Evolutionary conservation across 495 filamentous ascomycete species (phyloP), one percentile per base, ranked within the genome.

Genomic region (Penicillium coprophilum): DNA sequence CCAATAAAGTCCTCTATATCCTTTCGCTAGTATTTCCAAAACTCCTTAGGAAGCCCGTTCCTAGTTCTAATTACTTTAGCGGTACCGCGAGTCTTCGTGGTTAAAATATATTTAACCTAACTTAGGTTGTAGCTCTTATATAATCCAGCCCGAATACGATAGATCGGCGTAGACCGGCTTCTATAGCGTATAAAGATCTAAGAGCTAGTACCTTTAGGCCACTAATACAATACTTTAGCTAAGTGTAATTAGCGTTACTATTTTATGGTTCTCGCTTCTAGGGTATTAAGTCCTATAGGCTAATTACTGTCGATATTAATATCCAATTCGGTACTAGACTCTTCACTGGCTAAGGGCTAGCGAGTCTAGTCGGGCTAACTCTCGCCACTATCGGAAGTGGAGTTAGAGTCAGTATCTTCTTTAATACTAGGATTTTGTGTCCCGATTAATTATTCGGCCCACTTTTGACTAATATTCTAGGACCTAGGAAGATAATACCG

Each of bases 181-280:
- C 62, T 47, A 23, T 68, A 65, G 8, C 49, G 49, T 4, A 68
- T 50, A 30, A 68, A 65, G 9, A 58, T 61, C 40, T 68, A 48
- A 30, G 55, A 57, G n/a, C 65, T 53, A 15, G 49, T 61, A 13
- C 57, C 65, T 39, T 56, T 64, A 31, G 59, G 53, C 65, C 53
- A 68, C 57, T 53, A 65, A 34, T 55, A 89, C 50, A 85, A 75
- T 51, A 89, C 76, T 48, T 82, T 79, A 74, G 82, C 83, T 52
- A 43, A 60, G 21, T 21, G 44, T 6, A 50, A 34, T 50, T 38
- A 24, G 28, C 49, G 34, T 36, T 63, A 20, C 21, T 63, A 1
- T 28, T 56, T 53, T 6, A 53, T 44, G 0, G 53, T 50, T 32
- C 56, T 56, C 19, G 48, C 48, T 34, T 63, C 56, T 28, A 63